These are phyloP conservation scores for Lipomyces orientalis DNA, from an alignment of 805 yeast genomes.

Conservation along the genomic window DNA sequence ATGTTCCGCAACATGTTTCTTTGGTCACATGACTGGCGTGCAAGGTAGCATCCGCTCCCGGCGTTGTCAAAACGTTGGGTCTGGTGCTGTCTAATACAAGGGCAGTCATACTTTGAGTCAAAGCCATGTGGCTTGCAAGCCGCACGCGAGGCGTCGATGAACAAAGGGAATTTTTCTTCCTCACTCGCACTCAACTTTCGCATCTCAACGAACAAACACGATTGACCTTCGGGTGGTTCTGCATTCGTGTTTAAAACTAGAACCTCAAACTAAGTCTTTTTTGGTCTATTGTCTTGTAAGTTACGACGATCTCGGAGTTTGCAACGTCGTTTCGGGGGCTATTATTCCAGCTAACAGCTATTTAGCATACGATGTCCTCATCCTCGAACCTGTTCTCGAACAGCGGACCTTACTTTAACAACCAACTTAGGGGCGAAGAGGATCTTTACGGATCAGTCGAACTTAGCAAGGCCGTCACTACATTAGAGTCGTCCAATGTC, in stretches of 20 bases:
- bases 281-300: not conserved
- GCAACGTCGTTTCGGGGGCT: not conserved
- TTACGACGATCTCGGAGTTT: not conserved
- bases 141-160: too few species aligned
- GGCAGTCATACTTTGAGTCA: too few species aligned
- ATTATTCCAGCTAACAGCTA: not conserved
- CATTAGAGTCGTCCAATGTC: not conserved
- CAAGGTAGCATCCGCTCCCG: too few species aligned
- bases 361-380: conserved; percentile 3
- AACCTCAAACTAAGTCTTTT: conserved; percentile 28
- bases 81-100: too few species aligned
- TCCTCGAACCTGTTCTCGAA: conserved; percentile 2
- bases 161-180: too few species aligned
- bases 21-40: too few species aligned
- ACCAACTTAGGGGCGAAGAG: not conserved
- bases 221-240: conserved; percentile 42
- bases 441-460: conserved; percentile 7
- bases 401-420: not conserved
- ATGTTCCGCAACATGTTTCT: too few species aligned
- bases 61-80: too few species aligned
- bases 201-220: conserved; percentile 19
- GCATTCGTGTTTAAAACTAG: conserved; percentile 40
- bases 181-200: too few species aligned
- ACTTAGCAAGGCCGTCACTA: conserved; percentile 1
- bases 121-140: too few species aligned